Percentiles rank a stretch among this genome's conserved stretches.
These are phyloP conservation scores for Daldinia sp. DNA, from an alignment of 2,329 filamentous ascomycete genomes.

Conservation along the genomic window DNA sequence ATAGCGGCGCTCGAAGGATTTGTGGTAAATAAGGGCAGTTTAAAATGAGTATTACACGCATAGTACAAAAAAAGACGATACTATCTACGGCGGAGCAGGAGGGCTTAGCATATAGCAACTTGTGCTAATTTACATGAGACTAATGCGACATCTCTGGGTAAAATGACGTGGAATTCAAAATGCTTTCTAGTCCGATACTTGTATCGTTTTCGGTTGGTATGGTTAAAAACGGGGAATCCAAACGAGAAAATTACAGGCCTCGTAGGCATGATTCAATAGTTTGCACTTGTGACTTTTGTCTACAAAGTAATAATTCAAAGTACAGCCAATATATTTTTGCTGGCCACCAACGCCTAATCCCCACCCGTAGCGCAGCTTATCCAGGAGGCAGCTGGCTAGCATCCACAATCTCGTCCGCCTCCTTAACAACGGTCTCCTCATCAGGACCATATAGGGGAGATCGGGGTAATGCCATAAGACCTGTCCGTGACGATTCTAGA, in stretches of 20 bases:
- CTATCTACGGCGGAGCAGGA: not conserved
- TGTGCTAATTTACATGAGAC: not conserved
- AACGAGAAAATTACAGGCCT: not conserved
- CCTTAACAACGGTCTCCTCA: constrained; percentile 74
- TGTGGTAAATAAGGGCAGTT: constrained; percentile 84
- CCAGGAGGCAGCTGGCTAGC: constrained; percentile 92
- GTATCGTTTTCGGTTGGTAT: not conserved
- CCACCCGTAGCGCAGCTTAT: constrained; percentile 53
- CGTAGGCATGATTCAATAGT: constrained; percentile 27
- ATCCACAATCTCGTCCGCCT: constrained; percentile 94
- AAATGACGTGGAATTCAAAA: not conserved
- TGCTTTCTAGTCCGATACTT: not conserved
- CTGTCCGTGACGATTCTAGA: constrained; percentile 92
- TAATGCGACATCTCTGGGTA: not conserved
- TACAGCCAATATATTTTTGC: constrained; percentile 25
- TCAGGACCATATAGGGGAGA: constrained; percentile 82
- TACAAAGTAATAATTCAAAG: constrained; percentile 32
- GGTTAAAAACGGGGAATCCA: not conserved
- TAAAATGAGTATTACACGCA: not conserved
- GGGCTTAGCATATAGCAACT: not conserved
- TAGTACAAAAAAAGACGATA: not conserved
- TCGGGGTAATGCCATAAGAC: constrained; percentile 94
- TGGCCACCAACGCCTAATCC: constrained; percentile 32
- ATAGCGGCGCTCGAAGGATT: constrained; percentile 83
- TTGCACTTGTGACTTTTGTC: constrained; percentile 35